A percentile compares a stretch with the other conserved stretches of the same genome.
These are phyloP conservation scores for Penicillium glabrum DNA, from an alignment of 2,329 filamentous ascomycete species.

Conservation along the genomic window DNA sequence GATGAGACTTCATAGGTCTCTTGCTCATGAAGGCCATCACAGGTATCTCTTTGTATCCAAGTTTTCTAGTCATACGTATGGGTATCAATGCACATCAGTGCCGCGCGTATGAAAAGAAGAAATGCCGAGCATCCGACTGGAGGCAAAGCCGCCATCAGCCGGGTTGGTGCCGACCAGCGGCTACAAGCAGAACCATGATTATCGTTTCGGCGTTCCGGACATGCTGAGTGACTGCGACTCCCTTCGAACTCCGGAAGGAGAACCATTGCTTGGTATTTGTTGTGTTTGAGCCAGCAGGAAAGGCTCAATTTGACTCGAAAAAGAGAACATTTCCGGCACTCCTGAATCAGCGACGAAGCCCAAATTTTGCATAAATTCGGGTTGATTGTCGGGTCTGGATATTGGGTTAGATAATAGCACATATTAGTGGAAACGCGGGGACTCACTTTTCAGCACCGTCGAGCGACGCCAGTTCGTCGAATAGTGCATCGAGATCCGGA, in stretches of 20 bases:
- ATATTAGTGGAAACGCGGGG: neutral
- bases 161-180: conserved; percentile 16
- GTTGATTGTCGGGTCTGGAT: conserved; percentile 33
- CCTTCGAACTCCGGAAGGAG: conserved; percentile 15
- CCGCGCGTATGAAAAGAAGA: neutral
- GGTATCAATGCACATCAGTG: neutral
- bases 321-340: conserved; percentile 38
- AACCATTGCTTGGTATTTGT: conserved; percentile 21
- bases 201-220: conserved; percentile 16
- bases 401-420: conserved; percentile 6
- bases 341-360: conserved; percentile 38
- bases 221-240: conserved; percentile 22
- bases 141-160: neutral
- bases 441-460: conserved; percentile 53
- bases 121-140: neutral
- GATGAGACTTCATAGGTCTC: neutral
- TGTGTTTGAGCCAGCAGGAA: conserved; percentile 34
- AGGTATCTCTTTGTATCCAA: neutral
- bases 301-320: conserved; percentile 34
- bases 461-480: conserved; percentile 59
- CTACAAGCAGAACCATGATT: neutral
- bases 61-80: neutral
- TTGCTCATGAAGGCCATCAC: neutral
- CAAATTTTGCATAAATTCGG: conserved; percentile 41
- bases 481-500: conserved; percentile 50